A percentile compares a stretch with the other conserved stretches of the same genome.
Conservation (phyloP, 1,284 basidiomycete species). For the Fomitopsis betulina region DNA sequence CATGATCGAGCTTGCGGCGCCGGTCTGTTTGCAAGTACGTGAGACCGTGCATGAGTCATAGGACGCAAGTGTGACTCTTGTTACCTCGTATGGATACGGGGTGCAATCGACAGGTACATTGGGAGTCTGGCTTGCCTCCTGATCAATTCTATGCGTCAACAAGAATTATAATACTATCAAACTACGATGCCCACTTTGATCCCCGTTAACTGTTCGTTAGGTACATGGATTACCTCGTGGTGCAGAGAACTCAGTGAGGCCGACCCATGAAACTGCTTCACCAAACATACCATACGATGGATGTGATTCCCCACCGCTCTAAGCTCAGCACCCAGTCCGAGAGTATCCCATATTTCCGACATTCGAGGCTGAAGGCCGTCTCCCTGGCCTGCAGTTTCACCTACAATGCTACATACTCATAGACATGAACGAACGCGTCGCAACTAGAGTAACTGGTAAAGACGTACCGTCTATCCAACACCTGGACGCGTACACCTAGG, state of each 20-base stretch:
- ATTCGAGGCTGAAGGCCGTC: conserved; percentile 14
- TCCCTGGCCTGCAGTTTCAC: conserved; percentile 9
- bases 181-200: conserved; percentile 2
- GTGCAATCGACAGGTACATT: neutral
- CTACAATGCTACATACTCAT: neutral
- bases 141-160: neutral
- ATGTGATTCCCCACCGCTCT: neutral
- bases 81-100: conserved; percentile 2
- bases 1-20: neutral
- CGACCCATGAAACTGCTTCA: neutral
- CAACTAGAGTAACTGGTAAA: neutral
- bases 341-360: conserved; percentile 10
- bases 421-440: neutral
- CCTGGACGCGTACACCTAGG: conserved; percentile 1
- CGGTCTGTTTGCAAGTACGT: neutral
- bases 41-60: neutral
- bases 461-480: conserved; percentile 12
- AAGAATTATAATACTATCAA: neutral
- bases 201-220: conserved; percentile 1
- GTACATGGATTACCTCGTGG: neutral
- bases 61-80: neutral
- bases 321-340: conserved; percentile 5
- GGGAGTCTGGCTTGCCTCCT: neutral
- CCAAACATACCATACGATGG: neutral
- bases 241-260: neutral